phyloP scores from a whole-genome alignment of 495 filamentous ascomycete genomes.

The Podospora tetraspora region DNA sequence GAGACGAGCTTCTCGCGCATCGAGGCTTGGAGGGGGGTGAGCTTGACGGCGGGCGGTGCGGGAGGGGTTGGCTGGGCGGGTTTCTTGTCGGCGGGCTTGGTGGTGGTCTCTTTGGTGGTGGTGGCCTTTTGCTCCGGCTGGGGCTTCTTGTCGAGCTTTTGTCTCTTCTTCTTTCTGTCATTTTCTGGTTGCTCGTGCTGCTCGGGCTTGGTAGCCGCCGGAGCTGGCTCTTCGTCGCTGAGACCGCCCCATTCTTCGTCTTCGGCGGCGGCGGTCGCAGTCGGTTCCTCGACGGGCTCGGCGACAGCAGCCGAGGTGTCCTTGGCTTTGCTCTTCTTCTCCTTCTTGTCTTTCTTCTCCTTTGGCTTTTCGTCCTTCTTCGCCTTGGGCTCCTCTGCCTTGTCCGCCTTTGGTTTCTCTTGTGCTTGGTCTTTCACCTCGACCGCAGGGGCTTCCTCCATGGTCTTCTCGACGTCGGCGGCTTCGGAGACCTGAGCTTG shows the following conservation, averaged over 20 bases:
- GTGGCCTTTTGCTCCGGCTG: constrained; percentile 28
- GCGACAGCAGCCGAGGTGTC: neutral
- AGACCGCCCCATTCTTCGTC: constrained; percentile 12
- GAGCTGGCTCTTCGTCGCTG: constrained; percentile 2
- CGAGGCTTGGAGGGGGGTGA: constrained; percentile 85
- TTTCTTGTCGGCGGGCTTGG: constrained; percentile 11
- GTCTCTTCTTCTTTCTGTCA: constrained; percentile 39
- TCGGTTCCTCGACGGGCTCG: neutral
- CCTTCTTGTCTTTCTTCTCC: constrained; percentile 6
- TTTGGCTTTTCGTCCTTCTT: constrained; percentile 35
- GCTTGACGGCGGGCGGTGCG: constrained; percentile 38
- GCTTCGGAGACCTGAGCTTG: neutral
- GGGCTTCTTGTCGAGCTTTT: constrained; percentile 23
- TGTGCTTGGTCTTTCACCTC: constrained; percentile 5
- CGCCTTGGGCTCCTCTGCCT: constrained; percentile 28
- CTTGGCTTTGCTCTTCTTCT: constrained; percentile 18
- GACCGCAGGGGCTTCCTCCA: neutral
- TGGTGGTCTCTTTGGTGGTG: constrained; percentile 2
- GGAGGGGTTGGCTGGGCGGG: constrained; percentile 18
- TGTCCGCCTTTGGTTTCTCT: constrained; percentile 9
- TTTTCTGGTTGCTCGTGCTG: constrained; percentile 27
- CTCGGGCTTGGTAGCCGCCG: neutral
- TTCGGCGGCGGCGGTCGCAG: neutral
- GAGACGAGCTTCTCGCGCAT: constrained; percentile 92
- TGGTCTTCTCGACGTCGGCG: neutral